Base-by-base conservation (phyloP, 2,329 filamentous ascomycete genomes). In the Fusarium sterilihyphosum region DNA sequence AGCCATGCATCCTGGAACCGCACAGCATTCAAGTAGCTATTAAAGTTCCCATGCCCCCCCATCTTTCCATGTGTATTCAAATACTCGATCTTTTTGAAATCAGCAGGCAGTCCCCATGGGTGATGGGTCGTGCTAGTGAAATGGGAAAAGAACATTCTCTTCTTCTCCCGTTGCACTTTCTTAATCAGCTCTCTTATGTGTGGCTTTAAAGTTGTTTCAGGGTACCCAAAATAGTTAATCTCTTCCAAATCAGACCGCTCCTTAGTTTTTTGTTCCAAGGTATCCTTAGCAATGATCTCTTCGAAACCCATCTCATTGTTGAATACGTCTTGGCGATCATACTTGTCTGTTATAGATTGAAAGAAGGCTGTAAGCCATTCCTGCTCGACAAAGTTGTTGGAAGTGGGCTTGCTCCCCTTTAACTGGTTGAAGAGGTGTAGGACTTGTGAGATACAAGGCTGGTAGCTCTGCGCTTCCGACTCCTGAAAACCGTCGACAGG, bases 371-470 rank as follows among this genome's bases (percentile, higher is more conserved):
- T 78, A 5, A 72, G 70, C 82, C 82, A 83, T 40, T 78, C 73
- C 64, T 77, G 78, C 1, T 76, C 67, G 20, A 71, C 64, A 50
- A 77, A 82, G 60, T 78, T 71, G 10, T 66, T 47, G 6, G 49
- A 59, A 47, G n/a, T 59, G 12, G 65, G 47, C 22, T 67, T 35
- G 7, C 67, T 26, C 12, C 65, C 64, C 37, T 78, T 78, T 31
- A 81, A 37, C 13, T 67, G 54, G 69, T 82, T 83, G 60, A 84
- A 77, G 33, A 79, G 20, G 40, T 64, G 20, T 40, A 83, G 71
- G n/a, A 82, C 73, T 50, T 83, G 85, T 2, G 85, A 80, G 56
- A 86, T 67, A 46, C 85, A 86, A 5, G 85, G 85, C 60, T 85
- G 83, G 66, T 85, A 85, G 35, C 84, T 78, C 58, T 84, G 80